phyloP scores from a whole-genome alignment of 345 rosid genomes.

The Melaleuca alternifolia region DNA sequence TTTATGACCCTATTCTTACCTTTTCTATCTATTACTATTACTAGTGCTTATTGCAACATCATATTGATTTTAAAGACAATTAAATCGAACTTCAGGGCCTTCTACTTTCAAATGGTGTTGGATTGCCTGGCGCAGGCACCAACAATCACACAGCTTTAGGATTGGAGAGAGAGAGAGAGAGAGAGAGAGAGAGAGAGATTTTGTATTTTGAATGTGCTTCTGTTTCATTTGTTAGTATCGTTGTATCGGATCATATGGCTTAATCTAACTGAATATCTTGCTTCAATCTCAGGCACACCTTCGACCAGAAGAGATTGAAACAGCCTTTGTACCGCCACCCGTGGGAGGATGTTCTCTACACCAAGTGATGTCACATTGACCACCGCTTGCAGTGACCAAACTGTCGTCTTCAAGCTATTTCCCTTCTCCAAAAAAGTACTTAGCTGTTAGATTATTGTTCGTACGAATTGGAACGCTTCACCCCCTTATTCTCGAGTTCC shows the following conservation, averaged over 20 bases:
- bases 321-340: constrained; percentile 95
- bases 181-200: neutral
- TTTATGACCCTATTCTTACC: neutral
- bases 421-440: neutral
- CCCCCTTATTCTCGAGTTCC: neutral
- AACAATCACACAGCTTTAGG: neutral
- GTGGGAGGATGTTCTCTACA: constrained; percentile 98
- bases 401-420: neutral
- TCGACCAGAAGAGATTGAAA: constrained; percentile 95
- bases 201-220: neutral
- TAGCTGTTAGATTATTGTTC: neutral
- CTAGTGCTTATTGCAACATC: neutral
- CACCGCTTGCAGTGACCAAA: neutral
- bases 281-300: constrained; percentile 53
- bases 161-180: neutral
- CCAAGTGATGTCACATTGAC: constrained; percentile 42
- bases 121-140: neutral
- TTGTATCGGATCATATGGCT: neutral
- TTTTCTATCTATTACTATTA: neutral
- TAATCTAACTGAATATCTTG: neutral
- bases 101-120: neutral
- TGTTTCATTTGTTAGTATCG: neutral
- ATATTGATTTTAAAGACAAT: neutral
- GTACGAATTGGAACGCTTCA: neutral
- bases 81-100: neutral